Conservation (phyloP, 345 rosid species). For the Cardiospermum halicacabum region DNA sequence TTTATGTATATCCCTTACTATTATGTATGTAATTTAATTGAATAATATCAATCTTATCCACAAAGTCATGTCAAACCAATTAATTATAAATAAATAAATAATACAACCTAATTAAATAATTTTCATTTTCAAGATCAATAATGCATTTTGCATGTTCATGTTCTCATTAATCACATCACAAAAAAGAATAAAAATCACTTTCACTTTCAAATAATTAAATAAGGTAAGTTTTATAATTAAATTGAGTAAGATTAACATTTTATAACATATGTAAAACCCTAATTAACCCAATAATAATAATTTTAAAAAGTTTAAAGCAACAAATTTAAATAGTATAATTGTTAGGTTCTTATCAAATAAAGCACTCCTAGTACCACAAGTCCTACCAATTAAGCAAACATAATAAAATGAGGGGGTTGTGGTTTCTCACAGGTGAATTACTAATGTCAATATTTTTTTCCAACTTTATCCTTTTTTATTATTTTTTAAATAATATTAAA, state of each 20-base stretch:
- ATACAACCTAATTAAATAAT: neutral
- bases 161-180: neutral
- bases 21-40: neutral
- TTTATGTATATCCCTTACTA: neutral
- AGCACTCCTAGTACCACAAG: neutral
- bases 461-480: too few relatives aligned
- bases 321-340: neutral
- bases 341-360: neutral
- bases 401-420: neutral
- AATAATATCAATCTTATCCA: neutral
- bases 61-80: neutral
- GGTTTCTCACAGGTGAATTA: too few relatives aligned
- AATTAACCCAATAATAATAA: too few relatives aligned
- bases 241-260: too few relatives aligned
- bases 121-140: neutral
- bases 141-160: neutral
- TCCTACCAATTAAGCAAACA: constrained; percentile 9
- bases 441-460: too few relatives aligned
- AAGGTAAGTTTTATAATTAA: too few relatives aligned
- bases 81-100: neutral
- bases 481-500: too few relatives aligned
- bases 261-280: too few relatives aligned
- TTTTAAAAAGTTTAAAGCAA: neutral
- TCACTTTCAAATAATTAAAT: constrained; percentile 15
- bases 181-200: constrained; percentile 12